phyloP scores from a whole-genome alignment of 2,329 filamentous ascomycete genomes.

The Fusarium sp. region DNA sequence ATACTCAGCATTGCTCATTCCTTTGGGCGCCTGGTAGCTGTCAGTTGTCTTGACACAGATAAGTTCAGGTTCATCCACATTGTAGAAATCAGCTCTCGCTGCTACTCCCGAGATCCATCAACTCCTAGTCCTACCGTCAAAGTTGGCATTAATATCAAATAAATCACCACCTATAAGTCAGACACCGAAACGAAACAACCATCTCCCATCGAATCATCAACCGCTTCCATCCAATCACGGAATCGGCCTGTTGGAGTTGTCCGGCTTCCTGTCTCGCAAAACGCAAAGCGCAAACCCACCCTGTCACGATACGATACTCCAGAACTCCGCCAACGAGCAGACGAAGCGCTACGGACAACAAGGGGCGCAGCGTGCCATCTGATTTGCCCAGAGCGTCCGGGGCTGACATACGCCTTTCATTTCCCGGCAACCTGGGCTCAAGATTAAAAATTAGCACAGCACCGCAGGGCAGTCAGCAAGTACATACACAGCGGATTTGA shows the following conservation, averaged over 20 bases:
- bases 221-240: conserved; percentile 33
- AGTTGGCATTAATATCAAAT: conserved; percentile 5
- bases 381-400: conserved; percentile 28
- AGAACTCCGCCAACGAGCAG: conserved; percentile 34
- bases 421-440: conserved; percentile 32
- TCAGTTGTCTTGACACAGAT: conserved; percentile 28
- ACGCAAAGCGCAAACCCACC: conserved; percentile 4
- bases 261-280: conserved; percentile 20
- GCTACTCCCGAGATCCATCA: background rate
- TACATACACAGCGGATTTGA: conserved; percentile 4
- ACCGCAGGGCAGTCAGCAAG: background rate
- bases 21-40: conserved; percentile 28
- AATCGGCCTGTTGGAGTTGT: conserved; percentile 19
- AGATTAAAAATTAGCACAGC: background rate
- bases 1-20: conserved; percentile 32
- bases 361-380: conserved; percentile 11
- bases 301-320: conserved; percentile 27
- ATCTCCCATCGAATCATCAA: conserved; percentile 1
- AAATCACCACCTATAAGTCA: conserved; percentile 9
- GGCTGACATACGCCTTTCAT: conserved; percentile 43
- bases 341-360: conserved; percentile 31
- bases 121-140: background rate
- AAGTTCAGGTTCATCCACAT: conserved; percentile 33
- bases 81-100: conserved; percentile 10
- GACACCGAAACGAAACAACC: conserved; percentile 44